Conservation (phyloP, 345 rosid genomes). For the Dipteronia dyeriana region DNA sequence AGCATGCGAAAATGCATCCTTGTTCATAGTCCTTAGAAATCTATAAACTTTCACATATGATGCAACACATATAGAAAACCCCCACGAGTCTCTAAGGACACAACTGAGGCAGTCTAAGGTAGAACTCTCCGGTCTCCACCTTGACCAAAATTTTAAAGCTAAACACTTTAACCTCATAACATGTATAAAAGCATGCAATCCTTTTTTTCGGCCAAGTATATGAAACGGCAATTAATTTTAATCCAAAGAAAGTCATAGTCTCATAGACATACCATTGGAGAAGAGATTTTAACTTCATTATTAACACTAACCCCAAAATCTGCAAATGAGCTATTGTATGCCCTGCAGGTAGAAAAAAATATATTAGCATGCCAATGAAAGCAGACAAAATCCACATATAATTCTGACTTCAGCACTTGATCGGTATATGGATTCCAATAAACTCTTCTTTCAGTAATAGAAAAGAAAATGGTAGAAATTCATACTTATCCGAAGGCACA, state of each 20-base stretch:
- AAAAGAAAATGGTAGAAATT: background rate
- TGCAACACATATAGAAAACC: background rate
- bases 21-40: background rate
- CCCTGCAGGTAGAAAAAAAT: conserved; percentile 20
- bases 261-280: conserved; percentile 22
- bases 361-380: background rate
- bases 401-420: background rate
- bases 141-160: background rate
- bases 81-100: background rate
- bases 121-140: background rate
- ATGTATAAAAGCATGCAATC: background rate
- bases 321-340: conserved; percentile 12
- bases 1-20: background rate
- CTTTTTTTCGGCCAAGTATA: background rate
- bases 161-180: background rate
- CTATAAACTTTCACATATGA: background rate
- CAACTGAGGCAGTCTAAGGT: background rate
- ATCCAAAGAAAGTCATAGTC: background rate
- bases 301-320: conserved; percentile 7
- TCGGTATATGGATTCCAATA: background rate
- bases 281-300: conserved; percentile 12
- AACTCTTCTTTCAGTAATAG: background rate
- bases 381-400: background rate
- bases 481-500: conserved; percentile 29
- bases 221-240: background rate